phyloP scores from a whole-genome alignment of 2,329 filamentous ascomycete genomes.

The Fusarium annulatum region DNA sequence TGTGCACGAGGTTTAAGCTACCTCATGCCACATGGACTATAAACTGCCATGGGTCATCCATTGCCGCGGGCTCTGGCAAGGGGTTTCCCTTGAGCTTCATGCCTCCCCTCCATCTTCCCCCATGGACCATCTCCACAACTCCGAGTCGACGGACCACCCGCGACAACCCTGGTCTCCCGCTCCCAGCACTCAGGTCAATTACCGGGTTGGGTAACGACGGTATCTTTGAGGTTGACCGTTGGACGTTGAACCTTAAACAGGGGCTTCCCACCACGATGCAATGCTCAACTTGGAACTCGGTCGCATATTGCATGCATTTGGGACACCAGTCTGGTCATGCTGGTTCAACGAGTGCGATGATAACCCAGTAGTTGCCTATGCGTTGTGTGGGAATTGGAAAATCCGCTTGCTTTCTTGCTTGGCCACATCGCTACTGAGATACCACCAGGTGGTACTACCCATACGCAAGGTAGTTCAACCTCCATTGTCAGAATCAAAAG shows the following conservation, averaged over 20 bases:
- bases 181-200: constrained; percentile 39
- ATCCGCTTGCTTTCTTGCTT: neutral
- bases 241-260: constrained; percentile 32
- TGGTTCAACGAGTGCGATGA: neutral
- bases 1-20: constrained; percentile 16
- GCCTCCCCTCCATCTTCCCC: constrained; percentile 15
- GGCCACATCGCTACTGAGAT: too few relatives aligned
- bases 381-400: too few relatives aligned
- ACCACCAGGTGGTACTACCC: too few relatives aligned
- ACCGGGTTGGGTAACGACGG: constrained; percentile 26
- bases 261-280: constrained; percentile 16
- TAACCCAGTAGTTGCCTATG: neutral
- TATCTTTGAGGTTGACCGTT: constrained; percentile 38
- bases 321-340: neutral
- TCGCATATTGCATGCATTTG: neutral
- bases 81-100: constrained; percentile 39
- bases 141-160: constrained; percentile 41
- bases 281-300: neutral
- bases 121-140: constrained; percentile 40
- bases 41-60: constrained; percentile 38
- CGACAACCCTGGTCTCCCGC: constrained; percentile 46
- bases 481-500: neutral
- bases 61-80: constrained; percentile 43
- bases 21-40: constrained; percentile 12
- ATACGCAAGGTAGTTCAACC: neutral